These are phyloP conservation scores for Candida tetrigidarum DNA, from an alignment of 1,139 yeast genomes.

Conservation along the genomic window DNA sequence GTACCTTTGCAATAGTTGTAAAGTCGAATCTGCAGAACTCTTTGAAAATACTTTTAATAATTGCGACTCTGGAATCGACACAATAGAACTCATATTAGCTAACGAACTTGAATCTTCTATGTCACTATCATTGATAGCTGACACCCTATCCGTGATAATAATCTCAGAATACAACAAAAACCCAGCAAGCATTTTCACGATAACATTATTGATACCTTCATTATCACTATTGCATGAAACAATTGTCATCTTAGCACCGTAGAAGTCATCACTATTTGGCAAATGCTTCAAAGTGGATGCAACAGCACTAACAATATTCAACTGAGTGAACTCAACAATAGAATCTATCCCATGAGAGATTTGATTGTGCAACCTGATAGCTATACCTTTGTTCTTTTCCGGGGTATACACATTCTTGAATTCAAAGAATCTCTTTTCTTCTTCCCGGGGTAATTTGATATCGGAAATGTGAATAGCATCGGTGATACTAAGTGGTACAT, in stretches of 20 bases:
- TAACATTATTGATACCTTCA: conserved; percentile 28
- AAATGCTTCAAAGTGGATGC: conserved; percentile 65
- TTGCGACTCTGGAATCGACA: neutral
- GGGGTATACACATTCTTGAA: conserved; percentile 33
- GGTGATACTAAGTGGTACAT: neutral
- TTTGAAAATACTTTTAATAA: conserved; percentile 2
- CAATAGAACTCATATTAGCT: neutral
- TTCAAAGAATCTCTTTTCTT: conserved; percentile 16
- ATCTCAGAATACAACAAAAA: conserved; percentile 23
- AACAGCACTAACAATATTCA: conserved; percentile 63
- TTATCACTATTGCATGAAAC: conserved; percentile 24
- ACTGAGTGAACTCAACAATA: conserved; percentile 53
- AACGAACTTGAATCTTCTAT: conserved; percentile 11
- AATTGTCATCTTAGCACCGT: conserved; percentile 48
- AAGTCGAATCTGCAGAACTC: neutral
- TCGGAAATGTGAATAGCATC: conserved; percentile 5
- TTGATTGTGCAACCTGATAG: conserved; percentile 26
- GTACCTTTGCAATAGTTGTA: conserved; percentile 5
- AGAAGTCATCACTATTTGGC: conserved; percentile 49
- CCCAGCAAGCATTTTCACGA: conserved; percentile 35
- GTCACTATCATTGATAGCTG: conserved; percentile 5
- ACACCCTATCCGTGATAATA: conserved; percentile 4
- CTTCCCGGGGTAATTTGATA: conserved; percentile 1
- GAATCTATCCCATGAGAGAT: conserved; percentile 21
- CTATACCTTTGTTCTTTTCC: conserved; percentile 44